Evolutionary conservation across 2,329 filamentous ascomycete genomes (phyloP).

Genomic region (Karstenula rhodostoma): DNA sequence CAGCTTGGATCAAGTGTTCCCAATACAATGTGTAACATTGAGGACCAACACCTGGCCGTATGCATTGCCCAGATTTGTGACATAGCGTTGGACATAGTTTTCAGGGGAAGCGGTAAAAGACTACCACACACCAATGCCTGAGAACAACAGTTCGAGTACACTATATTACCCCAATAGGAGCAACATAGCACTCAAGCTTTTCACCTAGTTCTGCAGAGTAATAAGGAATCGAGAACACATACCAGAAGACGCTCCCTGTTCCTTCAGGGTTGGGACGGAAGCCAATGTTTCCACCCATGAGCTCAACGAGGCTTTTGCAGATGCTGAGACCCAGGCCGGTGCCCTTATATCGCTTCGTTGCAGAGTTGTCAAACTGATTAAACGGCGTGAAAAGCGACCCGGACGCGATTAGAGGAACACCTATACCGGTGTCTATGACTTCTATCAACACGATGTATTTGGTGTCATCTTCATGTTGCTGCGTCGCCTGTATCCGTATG

Average conservation of each 20-base stretch:
- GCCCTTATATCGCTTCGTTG: slow-evolving; percentile 63
- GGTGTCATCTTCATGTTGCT: slow-evolving; percentile 53
- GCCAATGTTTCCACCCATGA: slow-evolving; percentile 64
- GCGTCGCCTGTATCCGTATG: slow-evolving; percentile 56
- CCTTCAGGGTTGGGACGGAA: slow-evolving; percentile 57
- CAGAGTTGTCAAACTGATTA: slow-evolving; percentile 62
- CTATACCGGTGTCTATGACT: slow-evolving; percentile 64
- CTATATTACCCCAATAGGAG: too few relatives aligned
- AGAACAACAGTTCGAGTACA: too few relatives aligned
- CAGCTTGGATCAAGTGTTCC: not conserved
- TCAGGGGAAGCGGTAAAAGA: not conserved
- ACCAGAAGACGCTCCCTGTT: slow-evolving; percentile 53
- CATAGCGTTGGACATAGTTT: not conserved
- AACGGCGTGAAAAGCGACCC: slow-evolving; percentile 64
- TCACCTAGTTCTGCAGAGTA: slow-evolving; percentile 44
- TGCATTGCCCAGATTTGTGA: not conserved
- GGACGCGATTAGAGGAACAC: slow-evolving; percentile 56
- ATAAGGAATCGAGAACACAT: slow-evolving; percentile 47
- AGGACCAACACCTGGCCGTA: not conserved
- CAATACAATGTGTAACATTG: not conserved
- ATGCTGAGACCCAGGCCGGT: slow-evolving; percentile 66
- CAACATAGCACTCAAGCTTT: too few relatives aligned
- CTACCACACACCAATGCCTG: not conserved
- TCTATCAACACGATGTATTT: slow-evolving; percentile 58
- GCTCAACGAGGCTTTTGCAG: slow-evolving; percentile 63